These are phyloP conservation scores for Aquilaria sinensis DNA, from an alignment of 345 rosid genomes.

Conservation along the genomic window DNA sequence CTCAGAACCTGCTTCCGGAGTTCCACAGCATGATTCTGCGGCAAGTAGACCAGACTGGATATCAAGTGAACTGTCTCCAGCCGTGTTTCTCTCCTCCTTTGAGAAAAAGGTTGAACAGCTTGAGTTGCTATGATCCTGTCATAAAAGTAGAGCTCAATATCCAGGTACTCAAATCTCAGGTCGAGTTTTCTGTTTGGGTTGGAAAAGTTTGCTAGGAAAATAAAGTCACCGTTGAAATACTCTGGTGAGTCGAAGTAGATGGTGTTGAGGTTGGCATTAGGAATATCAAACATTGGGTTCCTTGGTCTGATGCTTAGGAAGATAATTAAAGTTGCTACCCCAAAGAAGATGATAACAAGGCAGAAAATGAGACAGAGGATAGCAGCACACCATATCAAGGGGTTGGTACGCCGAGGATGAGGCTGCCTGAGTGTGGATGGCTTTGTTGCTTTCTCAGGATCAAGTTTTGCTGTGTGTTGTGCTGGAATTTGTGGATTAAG, in stretches of 20 bases:
- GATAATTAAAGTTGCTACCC: slow-evolving; percentile 67
- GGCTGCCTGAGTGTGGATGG: slow-evolving; percentile 33
- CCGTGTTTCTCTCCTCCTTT: slow-evolving; percentile 46
- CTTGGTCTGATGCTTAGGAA: slow-evolving; percentile 58
- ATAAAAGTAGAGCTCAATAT: slow-evolving; percentile 58
- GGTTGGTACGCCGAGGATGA: slow-evolving; percentile 44
- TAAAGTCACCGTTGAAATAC: slow-evolving; percentile 73
- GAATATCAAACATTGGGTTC: slow-evolving; percentile 64
- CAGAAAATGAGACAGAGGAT: slow-evolving; percentile 71
- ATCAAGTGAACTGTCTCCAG: slow-evolving; percentile 51
- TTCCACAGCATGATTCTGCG: slow-evolving; percentile 44
- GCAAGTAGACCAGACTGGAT: slow-evolving; percentile 77
- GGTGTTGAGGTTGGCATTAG: slow-evolving; percentile 60
- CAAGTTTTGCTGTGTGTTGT: slow-evolving; percentile 11
- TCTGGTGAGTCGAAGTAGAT: slow-evolving; percentile 75
- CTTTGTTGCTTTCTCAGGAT: slow-evolving; percentile 12
- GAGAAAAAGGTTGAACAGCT: slow-evolving; percentile 56
- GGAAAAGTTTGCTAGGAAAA: slow-evolving; percentile 60
- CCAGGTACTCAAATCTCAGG: slow-evolving; percentile 51
- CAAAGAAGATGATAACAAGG: slow-evolving; percentile 65
- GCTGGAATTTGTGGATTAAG: slow-evolving; percentile 17
- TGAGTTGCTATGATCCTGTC: slow-evolving; percentile 53
- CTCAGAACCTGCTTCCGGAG: slow-evolving; percentile 63
- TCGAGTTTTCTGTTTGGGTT: slow-evolving; percentile 71
- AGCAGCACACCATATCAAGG: slow-evolving; percentile 68